Evolutionary conservation across 129 eudicot species (phyloP).

Genomic region (Saussurea involucrata): DNA sequence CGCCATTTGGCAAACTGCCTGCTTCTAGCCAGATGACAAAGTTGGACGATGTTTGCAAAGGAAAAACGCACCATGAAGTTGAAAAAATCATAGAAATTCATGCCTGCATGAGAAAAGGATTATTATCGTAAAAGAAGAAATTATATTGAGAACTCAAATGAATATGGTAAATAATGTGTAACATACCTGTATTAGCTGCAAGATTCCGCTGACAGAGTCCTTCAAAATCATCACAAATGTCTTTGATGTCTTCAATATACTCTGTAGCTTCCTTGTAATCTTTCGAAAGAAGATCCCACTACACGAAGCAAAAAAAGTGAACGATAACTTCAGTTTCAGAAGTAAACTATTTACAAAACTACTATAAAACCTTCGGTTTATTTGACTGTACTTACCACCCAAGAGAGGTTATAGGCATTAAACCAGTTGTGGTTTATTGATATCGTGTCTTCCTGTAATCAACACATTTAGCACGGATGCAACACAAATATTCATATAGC

Average conservation of each 20-base stretch:
- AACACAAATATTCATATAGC: constrained; percentile 3
- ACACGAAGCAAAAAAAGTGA: neutral
- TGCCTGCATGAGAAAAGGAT: constrained; percentile 43
- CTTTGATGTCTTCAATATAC: constrained; percentile 83
- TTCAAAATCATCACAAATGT: constrained; percentile 91
- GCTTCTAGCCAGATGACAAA: constrained; percentile 29
- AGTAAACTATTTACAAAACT: neutral
- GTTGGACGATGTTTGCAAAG: constrained; percentile 71
- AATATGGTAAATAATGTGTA: neutral
- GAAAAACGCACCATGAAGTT: constrained; percentile 57
- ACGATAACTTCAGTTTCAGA: constrained; percentile 14
- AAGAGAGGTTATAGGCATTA: constrained; percentile 76
- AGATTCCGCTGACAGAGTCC: constrained; percentile 94
- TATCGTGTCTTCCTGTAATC: constrained; percentile 88
- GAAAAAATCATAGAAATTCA: constrained; percentile 86
- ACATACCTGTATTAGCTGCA: constrained; percentile 82
- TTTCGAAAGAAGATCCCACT: constrained; percentile 85
- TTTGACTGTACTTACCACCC: constrained; percentile 70
- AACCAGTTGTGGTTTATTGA: constrained; percentile 98
- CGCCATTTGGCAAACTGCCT: neutral
- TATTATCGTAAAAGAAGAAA: too few species aligned
- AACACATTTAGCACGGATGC: neutral
- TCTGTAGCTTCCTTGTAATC: constrained; percentile 85
- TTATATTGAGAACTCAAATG: too few species aligned
- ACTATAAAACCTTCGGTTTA: neutral